These are phyloP conservation scores for Rhodamnia argentea DNA, from an alignment of 345 rosid species.

Conservation along the genomic window DNA sequence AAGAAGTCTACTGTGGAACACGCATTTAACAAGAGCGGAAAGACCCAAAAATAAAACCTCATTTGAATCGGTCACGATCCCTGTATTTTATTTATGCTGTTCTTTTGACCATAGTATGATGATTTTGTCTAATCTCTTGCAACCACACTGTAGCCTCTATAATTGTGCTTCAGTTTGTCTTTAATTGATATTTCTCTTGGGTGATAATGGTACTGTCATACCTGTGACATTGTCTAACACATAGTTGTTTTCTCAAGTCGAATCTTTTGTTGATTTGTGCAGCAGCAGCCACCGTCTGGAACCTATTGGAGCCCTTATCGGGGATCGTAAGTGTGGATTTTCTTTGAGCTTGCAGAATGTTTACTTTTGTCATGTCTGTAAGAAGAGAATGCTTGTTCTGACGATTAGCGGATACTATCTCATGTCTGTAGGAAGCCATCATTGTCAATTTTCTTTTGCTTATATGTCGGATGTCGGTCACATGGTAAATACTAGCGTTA, in stretches of 20 bases:
- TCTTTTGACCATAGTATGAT: no score
- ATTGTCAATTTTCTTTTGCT: background rate
- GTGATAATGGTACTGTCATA: background rate
- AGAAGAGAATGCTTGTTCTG: background rate
- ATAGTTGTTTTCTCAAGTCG: background rate
- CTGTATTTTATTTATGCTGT: no score
- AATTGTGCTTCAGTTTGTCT: background rate
- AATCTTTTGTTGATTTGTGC: background rate
- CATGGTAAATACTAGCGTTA: background rate
- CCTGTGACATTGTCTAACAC: background rate
- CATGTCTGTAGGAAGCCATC: background rate
- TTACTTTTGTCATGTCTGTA: background rate
- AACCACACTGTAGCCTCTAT: no score
- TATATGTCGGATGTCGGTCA: background rate
- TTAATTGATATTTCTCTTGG: background rate
- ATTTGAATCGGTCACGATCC: background rate
- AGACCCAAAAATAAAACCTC: background rate
- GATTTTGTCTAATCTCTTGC: no score
- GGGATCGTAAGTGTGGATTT: slow-evolving; percentile 1
- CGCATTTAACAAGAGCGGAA: background rate
- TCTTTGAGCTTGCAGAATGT: background rate
- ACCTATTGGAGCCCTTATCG: background rate
- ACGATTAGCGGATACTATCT: background rate
- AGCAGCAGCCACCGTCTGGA: background rate
- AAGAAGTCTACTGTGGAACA: background rate